Evolutionary conservation across 2,329 filamentous ascomycete species (phyloP).

Genomic region (Fusarium penzigii): DNA sequence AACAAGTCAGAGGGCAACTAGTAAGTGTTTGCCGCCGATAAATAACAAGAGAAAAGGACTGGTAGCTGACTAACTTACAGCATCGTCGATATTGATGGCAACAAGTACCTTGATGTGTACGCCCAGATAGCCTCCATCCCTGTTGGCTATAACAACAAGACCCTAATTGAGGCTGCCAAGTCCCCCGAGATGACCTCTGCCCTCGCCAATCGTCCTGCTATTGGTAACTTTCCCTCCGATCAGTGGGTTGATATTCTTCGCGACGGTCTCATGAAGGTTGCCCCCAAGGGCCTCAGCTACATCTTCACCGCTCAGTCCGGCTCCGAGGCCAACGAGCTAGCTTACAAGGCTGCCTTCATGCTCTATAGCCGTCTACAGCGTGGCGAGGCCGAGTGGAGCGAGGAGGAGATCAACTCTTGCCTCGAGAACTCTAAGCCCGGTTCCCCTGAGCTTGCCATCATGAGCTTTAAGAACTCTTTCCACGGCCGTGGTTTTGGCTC

Average conservation of each 20-base stretch:
- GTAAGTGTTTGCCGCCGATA: no score
- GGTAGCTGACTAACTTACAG: no score
- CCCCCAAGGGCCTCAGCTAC: slow-evolving; percentile 80
- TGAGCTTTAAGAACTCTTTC: slow-evolving; percentile 87
- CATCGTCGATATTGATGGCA: slow-evolving; percentile 71
- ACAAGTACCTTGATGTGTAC: slow-evolving; percentile 71
- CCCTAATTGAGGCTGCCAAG: slow-evolving; percentile 67
- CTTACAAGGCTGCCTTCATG: slow-evolving; percentile 96
- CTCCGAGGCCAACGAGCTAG: slow-evolving; percentile 91
- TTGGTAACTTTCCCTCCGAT: slow-evolving; percentile 86
- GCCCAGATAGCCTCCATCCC: slow-evolving; percentile 93
- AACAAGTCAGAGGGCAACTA: slow-evolving; percentile 79
- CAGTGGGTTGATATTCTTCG: slow-evolving; percentile 82
- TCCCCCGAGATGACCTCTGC: slow-evolving; percentile 78
- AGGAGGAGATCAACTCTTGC: slow-evolving; percentile 69
- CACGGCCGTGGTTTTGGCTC: slow-evolving; percentile 88
- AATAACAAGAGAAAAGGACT: no score
- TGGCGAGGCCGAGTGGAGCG: slow-evolving; percentile 76
- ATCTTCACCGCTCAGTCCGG: slow-evolving; percentile 90
- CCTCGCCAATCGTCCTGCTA: slow-evolving; percentile 84
- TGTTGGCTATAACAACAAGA: slow-evolving; percentile 88
- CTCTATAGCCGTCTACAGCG: slow-evolving; percentile 81
- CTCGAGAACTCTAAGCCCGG: slow-evolving; percentile 84
- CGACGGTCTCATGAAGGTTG: slow-evolving; percentile 77
- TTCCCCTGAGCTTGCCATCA: slow-evolving; percentile 74